Percentiles rank a stretch among this genome's conserved stretches.
These are phyloP conservation scores for Melampsora larici-populina DNA, from an alignment of 1,284 basidiomycete genomes.

Conservation along the genomic window DNA sequence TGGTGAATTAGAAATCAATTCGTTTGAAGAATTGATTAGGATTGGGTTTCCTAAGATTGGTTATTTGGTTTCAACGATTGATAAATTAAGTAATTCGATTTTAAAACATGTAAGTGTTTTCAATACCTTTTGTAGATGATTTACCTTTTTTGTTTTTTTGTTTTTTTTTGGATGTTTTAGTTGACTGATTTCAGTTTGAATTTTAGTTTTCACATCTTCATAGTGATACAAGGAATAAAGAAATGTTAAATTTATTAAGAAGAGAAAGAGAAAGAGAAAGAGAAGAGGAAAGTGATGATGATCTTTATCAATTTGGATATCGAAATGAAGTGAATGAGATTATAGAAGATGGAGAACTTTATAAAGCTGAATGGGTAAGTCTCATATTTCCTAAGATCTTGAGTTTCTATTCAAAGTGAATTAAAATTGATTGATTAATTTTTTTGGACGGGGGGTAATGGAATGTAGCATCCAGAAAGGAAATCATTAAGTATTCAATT, in stretches of 20 bases:
- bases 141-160: not conserved
- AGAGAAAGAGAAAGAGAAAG: slow-evolving; percentile 22
- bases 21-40: slow-evolving; percentile 37
- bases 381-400: not conserved
- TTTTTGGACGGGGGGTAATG: not conserved
- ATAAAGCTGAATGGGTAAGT: slow-evolving; percentile 42
- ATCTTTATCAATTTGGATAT: slow-evolving; percentile 25
- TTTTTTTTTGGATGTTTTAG: not conserved
- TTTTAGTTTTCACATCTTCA: slow-evolving; percentile 42
- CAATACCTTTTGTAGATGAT: not conserved
- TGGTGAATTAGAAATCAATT: slow-evolving; percentile 33
- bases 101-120: slow-evolving; percentile 32
- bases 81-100: slow-evolving; percentile 38
- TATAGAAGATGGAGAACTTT: slow-evolving; percentile 37
- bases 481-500: slow-evolving; percentile 39
- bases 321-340: slow-evolving; percentile 27
- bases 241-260: slow-evolving; percentile 21
- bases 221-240: slow-evolving; percentile 37
- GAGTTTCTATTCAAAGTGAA: not conserved
- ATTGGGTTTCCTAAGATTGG: slow-evolving; percentile 35
- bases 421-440: not conserved
- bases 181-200: not conserved
- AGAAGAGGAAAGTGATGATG: not conserved
- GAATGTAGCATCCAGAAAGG: slow-evolving; percentile 31
- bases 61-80: slow-evolving; percentile 26